A percentile compares a stretch with the other conserved stretches of the same genome.
phyloP scores from a whole-genome alignment of 1,284 basidiomycete species.

The Testicularia cyperi region DNA sequence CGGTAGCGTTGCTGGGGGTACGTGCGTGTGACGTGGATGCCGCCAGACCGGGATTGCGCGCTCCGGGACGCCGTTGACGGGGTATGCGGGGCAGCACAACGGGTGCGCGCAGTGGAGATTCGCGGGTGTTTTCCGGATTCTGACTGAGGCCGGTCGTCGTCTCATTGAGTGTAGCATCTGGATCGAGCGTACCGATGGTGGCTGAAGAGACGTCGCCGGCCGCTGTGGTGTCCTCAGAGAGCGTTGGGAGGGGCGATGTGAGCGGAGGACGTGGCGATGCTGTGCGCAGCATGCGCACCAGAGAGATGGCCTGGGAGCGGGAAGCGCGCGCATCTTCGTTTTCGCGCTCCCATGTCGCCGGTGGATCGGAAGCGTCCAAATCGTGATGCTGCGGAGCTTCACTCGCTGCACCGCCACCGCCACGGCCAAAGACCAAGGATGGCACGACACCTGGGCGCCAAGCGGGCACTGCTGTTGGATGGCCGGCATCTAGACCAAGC shows the following conservation, averaged over 20 bases:
- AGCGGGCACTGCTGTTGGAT: slow-evolving; percentile 3
- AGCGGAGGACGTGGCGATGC: slow-evolving; percentile 21
- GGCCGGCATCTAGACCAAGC: slow-evolving; percentile 26
- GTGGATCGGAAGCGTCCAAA: not conserved
- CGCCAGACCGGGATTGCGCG: slow-evolving; percentile 34
- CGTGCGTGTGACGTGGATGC: slow-evolving; percentile 25
- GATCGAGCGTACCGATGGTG: not conserved
- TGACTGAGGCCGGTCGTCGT: not conserved
- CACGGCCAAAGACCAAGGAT: slow-evolving; percentile 15
- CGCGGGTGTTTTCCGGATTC: slow-evolving; percentile 1
- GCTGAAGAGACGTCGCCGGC: not conserved
- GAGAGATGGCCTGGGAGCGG: slow-evolving; percentile 20
- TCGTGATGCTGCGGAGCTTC: not conserved
- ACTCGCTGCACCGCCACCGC: not conserved
- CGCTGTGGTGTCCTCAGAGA: slow-evolving; percentile 6
- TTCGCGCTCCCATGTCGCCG: slow-evolving; percentile 8
- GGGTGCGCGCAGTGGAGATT: slow-evolving; percentile 15
- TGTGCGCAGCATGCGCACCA: slow-evolving; percentile 29
- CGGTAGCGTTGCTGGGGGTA: slow-evolving; percentile 42
- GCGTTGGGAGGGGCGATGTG: slow-evolving; percentile 8
- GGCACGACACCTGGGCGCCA: not conserved
- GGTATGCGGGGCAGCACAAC: slow-evolving; percentile 22
- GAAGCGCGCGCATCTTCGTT: slow-evolving; percentile 30
- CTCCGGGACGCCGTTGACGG: slow-evolving; percentile 23
- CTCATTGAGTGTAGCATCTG: not conserved